Evolutionary conservation across 768 basidiomycete genomes (phyloP), one percentile per base, ranked within the genome.

Genomic region (Lentinula edodes): DNA sequence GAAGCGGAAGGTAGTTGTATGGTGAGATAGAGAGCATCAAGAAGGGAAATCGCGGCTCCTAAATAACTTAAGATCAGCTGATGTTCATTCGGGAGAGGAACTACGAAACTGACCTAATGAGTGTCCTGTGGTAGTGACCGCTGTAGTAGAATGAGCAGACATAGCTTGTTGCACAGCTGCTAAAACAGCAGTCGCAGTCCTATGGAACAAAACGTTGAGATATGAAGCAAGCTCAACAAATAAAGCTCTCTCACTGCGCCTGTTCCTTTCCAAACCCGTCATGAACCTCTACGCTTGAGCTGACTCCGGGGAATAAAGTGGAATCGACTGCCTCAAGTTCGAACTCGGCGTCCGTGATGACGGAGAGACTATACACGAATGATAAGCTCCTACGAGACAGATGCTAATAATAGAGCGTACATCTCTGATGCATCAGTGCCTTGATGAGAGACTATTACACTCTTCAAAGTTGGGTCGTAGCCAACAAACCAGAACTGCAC

Each of bases 21-120:
- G 8, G 79, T 79, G 20, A 88, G 75, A 65, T 80, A 86, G 42
- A 87, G 74, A 10, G 80, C 73, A 60, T 87, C 84, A 15, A 88
- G 74, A 13, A 87, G 74, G 5, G 83, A 73, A 55, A 87, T 70
- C 1, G 84, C 84, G 38, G 76, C 85, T 52, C 84, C 82, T 72
- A 51, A 16, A 58, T 6, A 36, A 2, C 2, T 35, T 43, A 7
- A 16, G 4, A 45, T 48, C 16, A 58, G 5, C 43, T 20, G 2
- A 16, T 43, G 9, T 23, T 38, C 28, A 8, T 32, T 36, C 43
- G 15, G 5, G 38, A 39, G 18, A 28, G 15, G 20, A 42, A 38
- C 1, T 12, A 32, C 4, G 45, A 36, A 43, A 39, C 45, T 36
- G 62, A 74, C 76, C 77, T 6, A 83, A 70, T 5, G 78, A 77